Conservation (phyloP, 495 filamentous ascomycete species). For the Talaromyces adpressus region DNA sequence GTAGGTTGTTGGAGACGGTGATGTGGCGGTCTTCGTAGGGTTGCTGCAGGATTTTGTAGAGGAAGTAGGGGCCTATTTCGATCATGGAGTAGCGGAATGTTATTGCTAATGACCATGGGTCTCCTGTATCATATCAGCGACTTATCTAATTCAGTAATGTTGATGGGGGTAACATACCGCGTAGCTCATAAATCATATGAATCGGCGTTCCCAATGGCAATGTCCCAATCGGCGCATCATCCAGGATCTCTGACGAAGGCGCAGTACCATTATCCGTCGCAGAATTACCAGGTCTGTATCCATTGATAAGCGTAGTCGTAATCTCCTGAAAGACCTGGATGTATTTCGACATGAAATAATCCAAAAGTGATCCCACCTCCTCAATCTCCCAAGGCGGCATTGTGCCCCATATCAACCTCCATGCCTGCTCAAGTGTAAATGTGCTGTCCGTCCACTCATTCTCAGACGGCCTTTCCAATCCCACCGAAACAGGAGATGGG, state of each 20-base stretch:
- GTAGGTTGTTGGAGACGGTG: background rate
- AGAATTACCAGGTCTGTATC: background rate
- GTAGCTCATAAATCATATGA: background rate
- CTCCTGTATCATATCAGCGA: background rate
- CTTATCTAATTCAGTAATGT: background rate
- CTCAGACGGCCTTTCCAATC: background rate
- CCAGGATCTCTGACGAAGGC: background rate
- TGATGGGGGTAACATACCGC: background rate
- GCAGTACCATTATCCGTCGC: background rate
- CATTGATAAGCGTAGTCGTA: background rate
- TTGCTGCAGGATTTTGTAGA: background rate
- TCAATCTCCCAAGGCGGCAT: conserved; percentile 4
- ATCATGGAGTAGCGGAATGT: conserved; percentile 1
- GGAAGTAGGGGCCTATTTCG: background rate
- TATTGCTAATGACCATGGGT: background rate
- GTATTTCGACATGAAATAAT: background rate
- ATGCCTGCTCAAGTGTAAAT: background rate
- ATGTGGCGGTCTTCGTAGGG: background rate
- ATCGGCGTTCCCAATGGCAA: background rate
- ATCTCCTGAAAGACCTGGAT: background rate
- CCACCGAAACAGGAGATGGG: background rate
- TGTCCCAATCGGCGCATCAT: background rate
- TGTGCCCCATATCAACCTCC: background rate
- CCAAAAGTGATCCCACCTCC: background rate
- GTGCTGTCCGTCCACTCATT: background rate